These are phyloP conservation scores for Aspergillus novofumigatus DNA, from an alignment of 2,329 filamentous ascomycete species.

Conservation along the genomic window DNA sequence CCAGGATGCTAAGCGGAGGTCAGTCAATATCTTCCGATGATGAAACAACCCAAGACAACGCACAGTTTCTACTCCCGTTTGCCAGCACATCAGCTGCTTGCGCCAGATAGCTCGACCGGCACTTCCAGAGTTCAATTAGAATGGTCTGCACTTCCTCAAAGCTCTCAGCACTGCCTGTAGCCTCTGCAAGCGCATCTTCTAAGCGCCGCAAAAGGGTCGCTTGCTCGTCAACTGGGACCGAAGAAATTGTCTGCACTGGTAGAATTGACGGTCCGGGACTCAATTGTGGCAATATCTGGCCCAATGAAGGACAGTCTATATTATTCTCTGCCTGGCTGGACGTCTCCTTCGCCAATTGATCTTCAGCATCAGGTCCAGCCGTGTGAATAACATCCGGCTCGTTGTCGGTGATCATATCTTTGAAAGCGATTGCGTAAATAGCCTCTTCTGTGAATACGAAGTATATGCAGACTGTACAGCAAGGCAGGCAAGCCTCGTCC, in stretches of 20 bases:
- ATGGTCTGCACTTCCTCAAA: constrained; percentile 26
- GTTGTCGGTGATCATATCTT: constrained; percentile 12
- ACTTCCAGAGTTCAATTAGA: constrained; percentile 35
- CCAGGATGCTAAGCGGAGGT: constrained; percentile 32
- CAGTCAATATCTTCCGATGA: background rate
- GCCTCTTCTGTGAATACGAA: background rate
- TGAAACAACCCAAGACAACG: constrained; percentile 15
- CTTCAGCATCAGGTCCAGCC: background rate
- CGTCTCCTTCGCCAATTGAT: background rate
- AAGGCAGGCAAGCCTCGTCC: background rate
- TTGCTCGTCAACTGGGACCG: constrained; percentile 26
- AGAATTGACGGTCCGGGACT: constrained; percentile 17
- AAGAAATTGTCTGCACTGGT: constrained; percentile 13
- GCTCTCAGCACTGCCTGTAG: constrained; percentile 21
- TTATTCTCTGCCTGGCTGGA: background rate
- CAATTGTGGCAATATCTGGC: constrained; percentile 23
- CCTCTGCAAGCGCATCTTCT: constrained; percentile 25
- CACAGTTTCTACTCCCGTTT: constrained; percentile 42
- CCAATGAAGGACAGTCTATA: constrained; percentile 23
- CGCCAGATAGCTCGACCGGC: constrained; percentile 31
- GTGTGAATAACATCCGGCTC: constrained; percentile 11
- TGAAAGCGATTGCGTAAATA: background rate
- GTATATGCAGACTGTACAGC: background rate
- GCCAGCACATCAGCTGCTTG: constrained; percentile 37
- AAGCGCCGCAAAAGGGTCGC: constrained; percentile 32